Base-by-base conservation (phyloP, 2,329 filamentous ascomycete species). In the Chalara sp. region DNA sequence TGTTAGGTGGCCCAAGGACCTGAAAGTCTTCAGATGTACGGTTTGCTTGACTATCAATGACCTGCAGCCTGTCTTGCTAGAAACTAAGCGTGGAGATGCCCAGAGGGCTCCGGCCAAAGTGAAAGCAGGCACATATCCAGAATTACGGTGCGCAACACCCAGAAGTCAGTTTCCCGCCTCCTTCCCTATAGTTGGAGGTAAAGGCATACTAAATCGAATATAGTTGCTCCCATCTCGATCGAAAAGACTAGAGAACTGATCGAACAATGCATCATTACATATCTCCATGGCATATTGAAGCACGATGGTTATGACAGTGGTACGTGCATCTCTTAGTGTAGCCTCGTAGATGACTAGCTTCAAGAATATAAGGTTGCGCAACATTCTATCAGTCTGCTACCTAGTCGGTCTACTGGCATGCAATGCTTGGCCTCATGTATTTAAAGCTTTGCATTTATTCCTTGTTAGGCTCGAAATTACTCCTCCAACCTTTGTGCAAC, bases 1-100 rank as follows among this genome's bases (percentile, higher is more conserved):
- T 50, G 84, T 95, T 57, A 79, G 86, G 51, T 95, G 89, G 84
- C 89, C 89, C 2, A 80, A 77, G 55, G 80, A 84, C 48, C 70
- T 90, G 54, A 79, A 79, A 35, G 79, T 85, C 37, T 95, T 93
- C 67, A 80, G 89, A 59, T 96, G 90, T 67, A 86, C 87, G 41
- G 85, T 88, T 49, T 96, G 90, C 67, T 72, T 87, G 61, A 93
- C 87, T 13, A 83, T 96, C 64, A 95, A 95, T 64, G 89, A 95
- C 64, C 68, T 95, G 48, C 74, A 78, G 53, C 75, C 76, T 41
- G 51, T 66, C 55, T 37, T 50, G 7, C 42, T 61, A 46, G 60
- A 61, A 53, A 61, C 55, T 40, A 61, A 53, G 54, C 57, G 49
- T 54, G 59, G 53, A 42, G 63, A 62, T 57, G 58, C 54, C 44